Base-by-base conservation (phyloP, 2,329 filamentous ascomycete species). In the Coleophoma cylindrospora region DNA sequence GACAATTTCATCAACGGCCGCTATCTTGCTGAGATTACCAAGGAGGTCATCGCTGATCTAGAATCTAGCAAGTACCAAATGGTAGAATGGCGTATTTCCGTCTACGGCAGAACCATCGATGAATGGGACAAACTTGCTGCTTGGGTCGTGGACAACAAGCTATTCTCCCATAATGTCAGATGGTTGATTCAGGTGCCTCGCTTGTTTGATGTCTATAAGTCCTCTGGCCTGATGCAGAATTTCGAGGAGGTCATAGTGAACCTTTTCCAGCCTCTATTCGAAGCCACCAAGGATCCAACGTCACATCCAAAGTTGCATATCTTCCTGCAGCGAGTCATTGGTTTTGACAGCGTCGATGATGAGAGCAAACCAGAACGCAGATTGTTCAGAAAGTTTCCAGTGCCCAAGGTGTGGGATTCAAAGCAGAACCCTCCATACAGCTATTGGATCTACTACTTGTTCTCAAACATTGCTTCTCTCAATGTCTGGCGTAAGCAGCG, bases 31-130 rank as follows among this genome's bases (percentile, higher is more conserved):
- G 94, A 99, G 68, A 96, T 99, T 55, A 97, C 92, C 3, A 95
- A 96, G 63, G 94, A 99, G 69, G 94, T 99, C 55, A 96, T 99
- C 49, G 84, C 91, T 3, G 94, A 99, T 76, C 74, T 99, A 33
- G 94, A 99, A 68, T 95, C 92, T 45, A 96, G 91, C 80, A 99
- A 99, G 68, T 99, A 99, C 64, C 94, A 99, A 67, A 96, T 99
- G 88, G 94, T 94, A 1, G 94, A 99, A 72, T 99, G 95, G 91
- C 90, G 94, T 40, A 96, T 99, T 58, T 96, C 91, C 21, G 90
- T 99, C 56, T 99, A 99, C 63, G 94, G 94, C 55, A 88, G 90
- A 65, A 87, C 87, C 3, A 78, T 95, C 38, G 86, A 95, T 55
- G 94, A 99, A 68, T 99, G 94, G 94, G 92, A 97, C 64, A 99